Conservation (phyloP, 805 yeast species). For the Candida insectalens region DNA sequence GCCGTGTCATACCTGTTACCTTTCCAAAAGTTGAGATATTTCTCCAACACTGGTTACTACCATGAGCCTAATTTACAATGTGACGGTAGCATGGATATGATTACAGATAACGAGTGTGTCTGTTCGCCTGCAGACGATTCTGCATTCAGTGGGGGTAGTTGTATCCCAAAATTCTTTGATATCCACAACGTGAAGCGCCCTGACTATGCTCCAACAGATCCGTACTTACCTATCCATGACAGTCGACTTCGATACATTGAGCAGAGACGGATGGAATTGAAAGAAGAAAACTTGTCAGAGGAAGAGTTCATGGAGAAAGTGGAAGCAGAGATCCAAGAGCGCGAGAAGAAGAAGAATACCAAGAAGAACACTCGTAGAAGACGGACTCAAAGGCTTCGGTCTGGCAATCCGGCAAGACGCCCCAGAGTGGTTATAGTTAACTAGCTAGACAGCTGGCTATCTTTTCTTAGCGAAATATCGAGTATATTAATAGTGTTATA, state of each 20-base stretch:
- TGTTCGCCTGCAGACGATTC: conserved; percentile 41
- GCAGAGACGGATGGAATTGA: conserved; percentile 4
- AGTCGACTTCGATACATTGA: conserved; percentile 8
- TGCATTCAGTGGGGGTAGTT: conserved; percentile 40
- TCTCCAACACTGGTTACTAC: conserved; percentile 43
- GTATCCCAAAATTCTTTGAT: conserved; percentile 36
- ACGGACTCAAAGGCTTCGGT: too few relatives aligned
- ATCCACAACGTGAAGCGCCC: conserved; percentile 22
- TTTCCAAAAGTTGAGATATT: conserved; percentile 23
- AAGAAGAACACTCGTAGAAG: too few relatives aligned
- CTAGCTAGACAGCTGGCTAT: too few relatives aligned
- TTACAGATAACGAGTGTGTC: conserved; percentile 38
- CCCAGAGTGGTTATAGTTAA: too few relatives aligned
- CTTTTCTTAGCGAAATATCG: too few relatives aligned
- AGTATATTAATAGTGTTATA: too few relatives aligned
- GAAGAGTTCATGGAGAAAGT: conserved; percentile 1
- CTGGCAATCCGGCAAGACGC: too few relatives aligned
- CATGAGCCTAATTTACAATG: conserved; percentile 52
- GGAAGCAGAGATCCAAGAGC: background rate
- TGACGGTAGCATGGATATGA: conserved; percentile 38
- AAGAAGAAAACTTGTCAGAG: conserved; percentile 2
- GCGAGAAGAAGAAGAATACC: background rate
- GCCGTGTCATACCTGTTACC: conserved; percentile 23
- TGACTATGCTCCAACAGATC: conserved; percentile 13
- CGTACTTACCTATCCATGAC: conserved; percentile 21